Evolutionary conservation across 2,329 filamentous ascomycete genomes (phyloP).

Genomic region (Phialocephala subalpina): DNA sequence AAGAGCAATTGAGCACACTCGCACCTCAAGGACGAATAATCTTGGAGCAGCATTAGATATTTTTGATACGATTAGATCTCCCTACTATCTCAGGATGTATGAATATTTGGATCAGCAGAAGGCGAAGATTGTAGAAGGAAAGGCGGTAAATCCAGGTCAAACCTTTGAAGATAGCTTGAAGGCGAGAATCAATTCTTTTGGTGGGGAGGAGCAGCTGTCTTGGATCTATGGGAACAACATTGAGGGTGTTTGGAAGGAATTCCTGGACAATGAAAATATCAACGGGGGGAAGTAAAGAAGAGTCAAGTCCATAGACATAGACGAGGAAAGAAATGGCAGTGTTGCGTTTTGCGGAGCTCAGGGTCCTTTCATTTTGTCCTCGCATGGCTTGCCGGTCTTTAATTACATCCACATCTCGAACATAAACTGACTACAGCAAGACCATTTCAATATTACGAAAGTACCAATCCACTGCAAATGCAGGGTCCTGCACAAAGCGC

Average conservation of each 20-base stretch:
- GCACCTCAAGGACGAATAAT: slow-evolving; percentile 27
- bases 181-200: slow-evolving; percentile 43
- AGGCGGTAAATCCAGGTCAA: slow-evolving; percentile 34
- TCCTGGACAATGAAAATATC: not conserved
- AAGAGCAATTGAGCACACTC: slow-evolving; percentile 43
- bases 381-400: too few relatives aligned
- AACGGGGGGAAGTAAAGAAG: not conserved
- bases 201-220: slow-evolving; percentile 43
- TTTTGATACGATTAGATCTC: slow-evolving; percentile 49
- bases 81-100: slow-evolving; percentile 52
- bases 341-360: not conserved
- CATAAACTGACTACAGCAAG: not conserved
- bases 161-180: slow-evolving; percentile 43
- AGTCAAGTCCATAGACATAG: not conserved
- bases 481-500: not conserved
- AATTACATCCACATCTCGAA: too few relatives aligned
- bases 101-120: slow-evolving; percentile 42
- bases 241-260: slow-evolving; percentile 45
- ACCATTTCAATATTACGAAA: not conserved
- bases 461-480: not conserved
- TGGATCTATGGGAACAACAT: slow-evolving; percentile 55
- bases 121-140: slow-evolving; percentile 28
- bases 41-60: slow-evolving; percentile 44
- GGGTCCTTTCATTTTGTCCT: too few relatives aligned
- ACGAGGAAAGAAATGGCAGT: not conserved